Evolutionary conservation across 257 asterid species (phyloP), one percentile per base, ranked within the genome.

Genomic region (Lavandula angustifolia): DNA sequence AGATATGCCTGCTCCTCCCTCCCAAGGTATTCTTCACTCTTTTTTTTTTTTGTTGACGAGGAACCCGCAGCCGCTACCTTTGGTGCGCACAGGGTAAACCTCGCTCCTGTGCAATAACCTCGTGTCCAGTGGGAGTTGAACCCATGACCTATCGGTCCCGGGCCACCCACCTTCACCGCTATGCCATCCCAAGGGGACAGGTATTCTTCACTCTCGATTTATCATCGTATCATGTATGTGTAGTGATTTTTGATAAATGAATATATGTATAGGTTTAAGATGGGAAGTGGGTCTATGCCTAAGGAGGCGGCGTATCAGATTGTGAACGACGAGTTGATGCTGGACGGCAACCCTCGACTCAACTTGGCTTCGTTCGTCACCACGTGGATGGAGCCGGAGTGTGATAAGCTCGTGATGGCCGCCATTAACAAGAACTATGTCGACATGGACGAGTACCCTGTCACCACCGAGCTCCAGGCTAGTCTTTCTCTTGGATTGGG

Each of bases 391-490:
- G 96, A 88, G 27, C 27, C 27, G 27, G 27, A 22, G 27, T 22
- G 27, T 2, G 27, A 22, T 22, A 22, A 22, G 27, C 27, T 22
- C 27, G 27, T 22, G 1, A 22, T 22, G 27, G 27, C 27, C 27
- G 27, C 91, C 37, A 43, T 81, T 7, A 88, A 83, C 52, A 87
- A 87, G 84, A 87, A 87, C 32, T 87, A 87, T 52, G 95, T 87
- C 29, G 89, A 87, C 73, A 87, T 87, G 92, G 92, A 85, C 75
- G 91, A 78, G 64, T 85, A 88, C 72, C 96, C 91, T 50, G 96
- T 85, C 62, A 85, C 94, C 66, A 88, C 94, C 56, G 89, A 88
- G 67, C 91, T 88, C 18, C 92, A 85, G 81, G 94, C 11, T 34
- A 16, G 12, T 54, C 10, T 34, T 79, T 6, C 68, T 73, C 44